A percentile compares a stretch with the other conserved stretches of the same genome.
These are phyloP conservation scores for Diaporthe capsici DNA, from an alignment of 2,329 filamentous ascomycete species.

Conservation along the genomic window DNA sequence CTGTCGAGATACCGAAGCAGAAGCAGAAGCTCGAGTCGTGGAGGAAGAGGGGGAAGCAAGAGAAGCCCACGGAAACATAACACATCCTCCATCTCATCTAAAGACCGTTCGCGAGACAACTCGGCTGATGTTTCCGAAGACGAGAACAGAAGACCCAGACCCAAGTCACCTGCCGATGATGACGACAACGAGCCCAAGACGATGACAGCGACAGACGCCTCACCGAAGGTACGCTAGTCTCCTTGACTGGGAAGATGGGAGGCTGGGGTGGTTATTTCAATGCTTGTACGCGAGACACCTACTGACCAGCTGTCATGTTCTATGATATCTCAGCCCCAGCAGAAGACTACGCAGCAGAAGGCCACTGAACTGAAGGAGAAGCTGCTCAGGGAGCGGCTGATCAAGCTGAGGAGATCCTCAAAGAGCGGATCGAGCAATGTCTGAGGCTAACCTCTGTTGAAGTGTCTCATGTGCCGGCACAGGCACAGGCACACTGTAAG, in stretches of 20 bases:
- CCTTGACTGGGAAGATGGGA: slow-evolving; percentile 49
- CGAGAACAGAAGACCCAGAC: slow-evolving; percentile 55
- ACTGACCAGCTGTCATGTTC: slow-evolving; percentile 48
- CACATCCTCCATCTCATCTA: slow-evolving; percentile 66
- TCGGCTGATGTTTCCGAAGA: slow-evolving; percentile 70
- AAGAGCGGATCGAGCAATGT: slow-evolving; percentile 56
- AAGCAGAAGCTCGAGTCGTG: slow-evolving; percentile 41
- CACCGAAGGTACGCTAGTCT: slow-evolving; percentile 50
- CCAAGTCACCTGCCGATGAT: slow-evolving; percentile 51
- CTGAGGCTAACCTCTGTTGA: slow-evolving; percentile 60
- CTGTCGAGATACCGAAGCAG: slow-evolving; percentile 41
- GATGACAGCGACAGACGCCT: slow-evolving; percentile 40
- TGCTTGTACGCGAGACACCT: slow-evolving; percentile 44
- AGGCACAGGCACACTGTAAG: slow-evolving; percentile 11
- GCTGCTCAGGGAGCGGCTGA: slow-evolving; percentile 67
- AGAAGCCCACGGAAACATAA: slow-evolving; percentile 58
- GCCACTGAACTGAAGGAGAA: slow-evolving; percentile 64
- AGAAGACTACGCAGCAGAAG: slow-evolving; percentile 56
- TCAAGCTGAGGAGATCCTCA: slow-evolving; percentile 66
- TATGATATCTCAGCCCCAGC: slow-evolving; percentile 43
- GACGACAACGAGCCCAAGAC: slow-evolving; percentile 45
- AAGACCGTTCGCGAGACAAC: slow-evolving; percentile 64
- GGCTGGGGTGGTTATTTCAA: slow-evolving; percentile 51
- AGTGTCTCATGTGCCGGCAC: slow-evolving; percentile 33
- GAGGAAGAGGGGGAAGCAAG: slow-evolving; percentile 40